Conservation (phyloP, 306 rosid species). For the Phaseolus lunatus region DNA sequence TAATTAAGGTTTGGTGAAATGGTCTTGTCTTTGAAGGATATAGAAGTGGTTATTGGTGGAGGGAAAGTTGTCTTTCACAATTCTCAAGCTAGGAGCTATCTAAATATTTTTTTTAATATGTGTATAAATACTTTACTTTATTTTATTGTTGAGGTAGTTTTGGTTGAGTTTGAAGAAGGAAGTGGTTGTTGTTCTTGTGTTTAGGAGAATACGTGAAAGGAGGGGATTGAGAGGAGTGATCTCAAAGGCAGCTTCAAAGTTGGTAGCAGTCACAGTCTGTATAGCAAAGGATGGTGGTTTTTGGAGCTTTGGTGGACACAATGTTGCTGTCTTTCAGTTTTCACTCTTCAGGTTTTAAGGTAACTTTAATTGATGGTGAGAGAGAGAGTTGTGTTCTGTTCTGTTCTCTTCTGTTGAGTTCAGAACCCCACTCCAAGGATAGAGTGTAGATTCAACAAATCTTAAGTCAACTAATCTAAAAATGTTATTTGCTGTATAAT, state of each 20-base stretch:
- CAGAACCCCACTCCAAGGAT: not conserved
- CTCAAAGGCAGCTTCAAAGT: constrained; percentile 66
- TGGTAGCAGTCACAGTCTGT: constrained; percentile 63
- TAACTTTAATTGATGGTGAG: constrained; percentile 34
- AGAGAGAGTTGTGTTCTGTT: not conserved
- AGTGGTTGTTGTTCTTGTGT: not conserved
- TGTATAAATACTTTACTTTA: not conserved
- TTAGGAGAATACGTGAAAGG: constrained; percentile 37
- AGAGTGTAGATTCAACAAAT: not conserved
- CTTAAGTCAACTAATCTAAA: not conserved
- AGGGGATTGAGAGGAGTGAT: constrained; percentile 65
- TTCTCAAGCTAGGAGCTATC: constrained; percentile 19
- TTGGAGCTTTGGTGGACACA: constrained; percentile 48
- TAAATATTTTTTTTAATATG: not conserved
- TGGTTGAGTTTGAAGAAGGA: constrained; percentile 41
- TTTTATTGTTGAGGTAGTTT: not conserved
- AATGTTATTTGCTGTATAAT: too few relatives aligned
- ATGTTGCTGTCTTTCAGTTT: constrained; percentile 51
- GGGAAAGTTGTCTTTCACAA: constrained; percentile 74
- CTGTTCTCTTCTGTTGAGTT: not conserved
- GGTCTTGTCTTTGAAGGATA: constrained; percentile 67
- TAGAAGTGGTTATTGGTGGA: constrained; percentile 51
- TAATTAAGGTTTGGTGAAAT: constrained; percentile 83
- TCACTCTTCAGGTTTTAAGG: constrained; percentile 40
- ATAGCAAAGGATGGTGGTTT: constrained; percentile 45